Evolutionary conservation across 176 grass and related monocot species (phyloP).

Genomic region (Eremochloa ophiuroides): DNA sequence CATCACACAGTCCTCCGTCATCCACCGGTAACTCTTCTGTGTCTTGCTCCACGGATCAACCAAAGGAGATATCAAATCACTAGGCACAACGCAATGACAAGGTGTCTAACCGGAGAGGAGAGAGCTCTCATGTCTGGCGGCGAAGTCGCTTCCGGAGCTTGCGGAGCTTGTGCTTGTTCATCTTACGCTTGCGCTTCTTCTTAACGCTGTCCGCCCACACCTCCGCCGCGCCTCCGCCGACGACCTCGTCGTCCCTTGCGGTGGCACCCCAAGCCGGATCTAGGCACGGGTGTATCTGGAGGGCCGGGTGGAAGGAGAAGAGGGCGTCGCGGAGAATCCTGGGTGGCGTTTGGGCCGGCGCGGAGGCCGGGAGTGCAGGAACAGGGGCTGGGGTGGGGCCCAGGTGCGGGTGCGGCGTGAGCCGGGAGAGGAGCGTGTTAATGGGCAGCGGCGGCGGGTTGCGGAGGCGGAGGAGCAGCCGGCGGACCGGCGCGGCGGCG

Average conservation of each 20-base stretch:
- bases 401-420: not conserved
- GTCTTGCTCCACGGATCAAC: not conserved
- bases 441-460: conserved; percentile 27
- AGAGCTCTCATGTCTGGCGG: conserved; percentile 51
- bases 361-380: not conserved
- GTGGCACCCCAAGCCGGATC: not conserved
- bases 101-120: not conserved
- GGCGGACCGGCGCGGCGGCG: conserved; percentile 31
- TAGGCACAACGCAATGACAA: not conserved
- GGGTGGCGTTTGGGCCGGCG: not conserved
- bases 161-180: conserved; percentile 97
- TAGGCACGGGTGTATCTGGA: conserved; percentile 30
- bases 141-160: conserved; percentile 83
- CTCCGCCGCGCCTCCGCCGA: not conserved
- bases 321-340: conserved; percentile 36
- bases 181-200: conserved; percentile 99
- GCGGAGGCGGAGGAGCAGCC: conserved; percentile 31
- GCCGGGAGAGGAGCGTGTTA: conserved; percentile 13
- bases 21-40: not conserved
- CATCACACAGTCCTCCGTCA: not conserved
- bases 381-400: not conserved
- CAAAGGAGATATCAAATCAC: not conserved
- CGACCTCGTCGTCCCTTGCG: conserved; percentile 13
- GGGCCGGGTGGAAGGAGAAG: conserved; percentile 37
- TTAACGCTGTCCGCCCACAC: conserved; percentile 97